Evolutionary conservation across 2,329 filamentous ascomycete genomes (phyloP), one percentile per base, ranked within the genome.

Genomic region (Byssoonygena ceratinophila): DNA sequence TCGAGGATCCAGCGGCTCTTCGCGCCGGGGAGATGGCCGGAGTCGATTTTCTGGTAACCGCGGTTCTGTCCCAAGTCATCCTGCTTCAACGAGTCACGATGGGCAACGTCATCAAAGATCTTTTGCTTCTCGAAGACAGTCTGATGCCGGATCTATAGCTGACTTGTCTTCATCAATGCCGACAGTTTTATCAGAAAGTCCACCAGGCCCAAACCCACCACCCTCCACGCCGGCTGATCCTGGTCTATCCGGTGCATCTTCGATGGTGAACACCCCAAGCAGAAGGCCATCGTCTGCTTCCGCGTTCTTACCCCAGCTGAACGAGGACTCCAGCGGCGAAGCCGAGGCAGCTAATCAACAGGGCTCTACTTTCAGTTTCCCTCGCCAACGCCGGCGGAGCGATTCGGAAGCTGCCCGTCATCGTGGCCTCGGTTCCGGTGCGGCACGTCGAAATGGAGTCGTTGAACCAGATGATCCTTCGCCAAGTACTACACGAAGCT

Each of bases 141-240:
- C 66, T 41, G 67, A 69, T 46, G 55, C 59, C 12, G 64, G 60
- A 18, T 58, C 58, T 44, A 61, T 62, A 23, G 59, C 60, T 14
- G 59, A 61, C 25, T 57, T 63, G 20, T 61, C 63, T 4, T 56
- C 68, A 64, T 59, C 71, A 61, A 56, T 73, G 56, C 64, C 66
- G 58, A 72, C 73, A 29, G 68, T 71, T 3, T 60, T 75, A 39
- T 73, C 76, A n/a, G 78, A 80, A 57, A 76, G 76, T 32, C 76
- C 78, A 8, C 71, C 75, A 16, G 77, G 80, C 16, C 78, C 80
- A 44, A 70, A 78, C 54, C 80, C 81, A 43, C 80, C 81, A 43
- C 80, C 81, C 4, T 81, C 80, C 1, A 82, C 80, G 1, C 80
- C 81, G 18, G 80, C 80, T 12, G 81, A 79, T 46, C 74, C 75